Evolutionary conservation across 1,284 basidiomycete species (phyloP), one percentile per base, ranked within the genome.

Genomic region (Boletus semigastroideus): DNA sequence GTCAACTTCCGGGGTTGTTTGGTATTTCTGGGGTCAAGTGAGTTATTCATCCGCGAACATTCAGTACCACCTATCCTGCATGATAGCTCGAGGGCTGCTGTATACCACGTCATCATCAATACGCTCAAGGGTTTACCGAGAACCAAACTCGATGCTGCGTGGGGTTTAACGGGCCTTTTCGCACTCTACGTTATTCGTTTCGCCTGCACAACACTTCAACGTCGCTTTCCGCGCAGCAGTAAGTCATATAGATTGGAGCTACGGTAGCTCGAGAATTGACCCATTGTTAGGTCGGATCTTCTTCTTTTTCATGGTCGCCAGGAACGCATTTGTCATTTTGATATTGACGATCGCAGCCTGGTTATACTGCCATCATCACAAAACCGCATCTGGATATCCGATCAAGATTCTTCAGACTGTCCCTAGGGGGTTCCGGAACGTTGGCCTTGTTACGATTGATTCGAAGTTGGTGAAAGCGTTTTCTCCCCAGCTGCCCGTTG

Each of bases 71-170:
- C 16, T 17, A 48, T n/a, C 51, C n/a, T 22, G 52, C 36, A 53
- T 27, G 4, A 37, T 62, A 91, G 88, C 60, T 95, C 94, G 17
- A 84, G 91, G 46, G 92, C 83, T 7, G 76, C 90, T 4, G 91
- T 94, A 0, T 99, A 92, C 75, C 66, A 79, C 53, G 92, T 98
- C 61, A 86, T 94, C 64, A 98, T 98, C 74, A 89, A 98, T 71
- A 91, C 90, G 2, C 76, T 98, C 59, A 96, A 94, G 72, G 80
- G 87, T 51, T 75, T 99, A 38, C 86, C 84, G 1, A 59, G 76
- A 28, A 85, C 89, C 4, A 79, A 72, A 42, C 76, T 90, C 53
- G 93, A 98, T 66, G 94, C 95, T 0, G 94, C 95, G 0, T 96
- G 92, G 71, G 96, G 96, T 53, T 71, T 98, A 5, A 76, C 86